Percentiles rank a stretch among this genome's conserved stretches.
Conservation (phyloP, 179 eudicot genomes). For the Dionaea muscipula region DNA sequence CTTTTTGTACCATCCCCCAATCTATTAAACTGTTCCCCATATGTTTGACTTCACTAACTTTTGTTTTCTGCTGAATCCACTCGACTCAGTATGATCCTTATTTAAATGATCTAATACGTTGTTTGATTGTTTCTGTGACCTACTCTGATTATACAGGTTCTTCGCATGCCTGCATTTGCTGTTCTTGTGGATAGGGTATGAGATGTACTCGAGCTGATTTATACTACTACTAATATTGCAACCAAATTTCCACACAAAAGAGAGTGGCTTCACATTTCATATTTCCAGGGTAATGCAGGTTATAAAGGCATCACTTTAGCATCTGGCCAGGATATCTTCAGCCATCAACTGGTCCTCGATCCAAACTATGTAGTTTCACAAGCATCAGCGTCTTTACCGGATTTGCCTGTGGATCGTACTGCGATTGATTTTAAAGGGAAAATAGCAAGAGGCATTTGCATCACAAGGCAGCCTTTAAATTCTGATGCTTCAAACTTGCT, state of each 20-base stretch:
- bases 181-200: not conserved
- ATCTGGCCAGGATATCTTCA: constrained; percentile 81
- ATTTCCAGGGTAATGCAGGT: constrained; percentile 42
- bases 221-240: not conserved
- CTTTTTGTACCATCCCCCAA: too few species aligned
- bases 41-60: too few species aligned
- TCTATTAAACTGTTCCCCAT: too few species aligned
- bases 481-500: constrained; percentile 51
- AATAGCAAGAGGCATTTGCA: constrained; percentile 83
- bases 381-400: constrained; percentile 21
- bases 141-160: too few species aligned
- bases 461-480: constrained; percentile 51
- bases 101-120: too few species aligned
- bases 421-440: constrained; percentile 20
- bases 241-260: not conserved
- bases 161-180: not conserved
- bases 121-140: too few species aligned
- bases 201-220: not conserved
- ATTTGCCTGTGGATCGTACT: constrained; percentile 16
- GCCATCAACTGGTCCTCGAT: constrained; percentile 55
- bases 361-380: constrained; percentile 39
- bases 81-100: too few species aligned
- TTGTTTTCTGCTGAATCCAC: too few species aligned
- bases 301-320: constrained; percentile 57
- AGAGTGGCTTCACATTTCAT: constrained; percentile 7